phyloP scores from a whole-genome alignment of 2,329 filamentous ascomycete genomes.

The Monilinia vaccinii-corymbosi region DNA sequence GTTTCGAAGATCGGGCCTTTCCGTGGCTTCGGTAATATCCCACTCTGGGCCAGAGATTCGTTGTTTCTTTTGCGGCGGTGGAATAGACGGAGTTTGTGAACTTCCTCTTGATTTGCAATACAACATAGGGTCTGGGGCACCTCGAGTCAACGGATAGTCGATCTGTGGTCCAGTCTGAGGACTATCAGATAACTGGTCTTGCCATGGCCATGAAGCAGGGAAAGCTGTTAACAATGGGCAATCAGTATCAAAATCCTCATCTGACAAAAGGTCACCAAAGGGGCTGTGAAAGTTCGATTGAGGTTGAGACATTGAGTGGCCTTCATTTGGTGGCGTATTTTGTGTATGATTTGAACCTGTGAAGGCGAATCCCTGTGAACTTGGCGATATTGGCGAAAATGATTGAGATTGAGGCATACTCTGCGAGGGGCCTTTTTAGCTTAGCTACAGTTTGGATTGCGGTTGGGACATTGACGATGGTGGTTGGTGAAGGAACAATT shows the following conservation, averaged over 20 bases:
- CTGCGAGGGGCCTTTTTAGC: background rate
- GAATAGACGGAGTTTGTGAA: no score
- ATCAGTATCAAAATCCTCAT: background rate
- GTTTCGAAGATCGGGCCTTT: background rate
- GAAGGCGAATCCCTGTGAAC: background rate
- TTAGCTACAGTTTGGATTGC: background rate
- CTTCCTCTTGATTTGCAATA: no score
- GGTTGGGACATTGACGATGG: background rate
- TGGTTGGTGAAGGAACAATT: background rate
- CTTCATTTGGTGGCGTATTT: no score
- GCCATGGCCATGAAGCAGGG: background rate
- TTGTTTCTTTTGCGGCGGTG: background rate
- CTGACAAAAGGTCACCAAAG: background rate
- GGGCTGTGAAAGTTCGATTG: background rate
- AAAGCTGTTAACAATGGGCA: background rate
- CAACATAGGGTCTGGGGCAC: no score
- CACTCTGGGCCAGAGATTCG: background rate
- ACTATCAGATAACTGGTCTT: no score
- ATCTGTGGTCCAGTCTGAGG: no score
- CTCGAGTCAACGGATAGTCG: no score
- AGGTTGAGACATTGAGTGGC: no score
- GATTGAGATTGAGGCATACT: no score
- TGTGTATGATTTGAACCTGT: no score
- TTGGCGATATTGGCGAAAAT: no score
- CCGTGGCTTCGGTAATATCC: background rate